These are phyloP conservation scores for Talaromyces sp. DNA, from an alignment of 2,329 filamentous ascomycete species.

Conservation along the genomic window DNA sequence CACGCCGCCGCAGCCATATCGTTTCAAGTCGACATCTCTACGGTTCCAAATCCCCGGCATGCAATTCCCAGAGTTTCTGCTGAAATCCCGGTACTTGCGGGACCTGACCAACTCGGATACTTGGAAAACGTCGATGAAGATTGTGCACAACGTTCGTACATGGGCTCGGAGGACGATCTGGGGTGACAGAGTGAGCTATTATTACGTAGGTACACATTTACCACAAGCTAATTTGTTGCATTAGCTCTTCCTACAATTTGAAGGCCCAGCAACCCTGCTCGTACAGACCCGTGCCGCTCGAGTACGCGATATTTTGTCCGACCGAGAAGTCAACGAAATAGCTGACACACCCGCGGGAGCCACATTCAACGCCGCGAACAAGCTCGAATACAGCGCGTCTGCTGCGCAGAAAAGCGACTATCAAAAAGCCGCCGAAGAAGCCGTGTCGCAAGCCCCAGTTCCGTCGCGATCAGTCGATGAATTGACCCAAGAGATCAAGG, in stretches of 20 bases:
- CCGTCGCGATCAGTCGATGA: constrained; percentile 22
- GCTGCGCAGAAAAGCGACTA: constrained; percentile 12
- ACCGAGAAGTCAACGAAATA: constrained; percentile 81
- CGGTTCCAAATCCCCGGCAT: constrained; percentile 71
- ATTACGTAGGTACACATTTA: not conserved
- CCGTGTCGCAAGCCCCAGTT: constrained; percentile 19
- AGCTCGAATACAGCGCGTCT: constrained; percentile 12
- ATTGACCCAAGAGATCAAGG: constrained; percentile 23
- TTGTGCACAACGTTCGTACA: constrained; percentile 67
- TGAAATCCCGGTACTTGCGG: constrained; percentile 67
- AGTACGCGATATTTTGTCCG: constrained; percentile 70
- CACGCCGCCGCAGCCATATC: constrained; percentile 73
- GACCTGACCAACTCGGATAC: constrained; percentile 65
- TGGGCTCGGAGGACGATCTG: constrained; percentile 77
- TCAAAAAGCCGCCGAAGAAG: constrained; percentile 18
- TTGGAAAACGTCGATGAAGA: constrained; percentile 65
- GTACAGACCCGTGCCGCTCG: constrained; percentile 81
- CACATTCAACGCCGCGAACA: constrained; percentile 54
- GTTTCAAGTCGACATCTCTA: constrained; percentile 72
- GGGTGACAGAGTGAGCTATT: constrained; percentile 67
- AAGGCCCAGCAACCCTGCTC: constrained; percentile 78
- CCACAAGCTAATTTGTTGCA: constrained; percentile 2
- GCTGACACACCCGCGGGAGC: constrained; percentile 73
- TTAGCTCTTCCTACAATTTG: constrained; percentile 79
- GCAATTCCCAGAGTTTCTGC: constrained; percentile 59